Percentiles rank a stretch among this genome's conserved stretches.
Conservation (phyloP, 2,329 filamentous ascomycete genomes). For the Venturia pyrina region DNA sequence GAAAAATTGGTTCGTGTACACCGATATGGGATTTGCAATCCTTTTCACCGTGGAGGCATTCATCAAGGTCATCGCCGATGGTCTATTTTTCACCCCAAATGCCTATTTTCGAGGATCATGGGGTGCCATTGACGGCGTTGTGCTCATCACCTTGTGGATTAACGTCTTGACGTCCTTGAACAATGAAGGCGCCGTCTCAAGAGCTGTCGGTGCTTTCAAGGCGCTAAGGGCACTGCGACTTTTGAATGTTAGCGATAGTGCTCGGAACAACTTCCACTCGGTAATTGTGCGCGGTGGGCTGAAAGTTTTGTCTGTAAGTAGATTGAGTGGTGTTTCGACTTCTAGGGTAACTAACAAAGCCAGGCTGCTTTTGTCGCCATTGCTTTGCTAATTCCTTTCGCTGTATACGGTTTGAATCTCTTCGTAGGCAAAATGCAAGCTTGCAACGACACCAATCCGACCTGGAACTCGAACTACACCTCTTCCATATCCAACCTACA, state of each 20-base stretch:
- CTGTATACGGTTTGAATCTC: slow-evolving; percentile 87
- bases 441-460: slow-evolving; percentile 61
- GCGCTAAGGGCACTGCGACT: slow-evolving; percentile 82
- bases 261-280: slow-evolving; percentile 91
- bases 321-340: neutral
- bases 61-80: slow-evolving; percentile 92
- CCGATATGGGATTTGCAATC: slow-evolving; percentile 78
- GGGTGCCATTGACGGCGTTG: slow-evolving; percentile 90
- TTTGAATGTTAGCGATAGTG: slow-evolving; percentile 92
- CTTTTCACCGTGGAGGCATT: slow-evolving; percentile 77
- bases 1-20: slow-evolving; percentile 89
- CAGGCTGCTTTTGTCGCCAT: slow-evolving; percentile 83
- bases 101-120: slow-evolving; percentile 94
- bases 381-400: slow-evolving; percentile 89
- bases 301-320: slow-evolving; percentile 75
- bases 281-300: slow-evolving; percentile 88
- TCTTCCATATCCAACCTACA: slow-evolving; percentile 48
- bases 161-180: slow-evolving; percentile 77
- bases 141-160: slow-evolving; percentile 89
- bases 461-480: neutral
- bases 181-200: slow-evolving; percentile 73
- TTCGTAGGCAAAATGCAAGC: slow-evolving; percentile 71
- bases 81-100: slow-evolving; percentile 92
- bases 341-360: neutral
- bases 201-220: slow-evolving; percentile 94